Percentiles rank a stretch among this genome's conserved stretches.
Conservation (phyloP, 352 stramenopile species). For the Pythium sukuiense region DNA sequence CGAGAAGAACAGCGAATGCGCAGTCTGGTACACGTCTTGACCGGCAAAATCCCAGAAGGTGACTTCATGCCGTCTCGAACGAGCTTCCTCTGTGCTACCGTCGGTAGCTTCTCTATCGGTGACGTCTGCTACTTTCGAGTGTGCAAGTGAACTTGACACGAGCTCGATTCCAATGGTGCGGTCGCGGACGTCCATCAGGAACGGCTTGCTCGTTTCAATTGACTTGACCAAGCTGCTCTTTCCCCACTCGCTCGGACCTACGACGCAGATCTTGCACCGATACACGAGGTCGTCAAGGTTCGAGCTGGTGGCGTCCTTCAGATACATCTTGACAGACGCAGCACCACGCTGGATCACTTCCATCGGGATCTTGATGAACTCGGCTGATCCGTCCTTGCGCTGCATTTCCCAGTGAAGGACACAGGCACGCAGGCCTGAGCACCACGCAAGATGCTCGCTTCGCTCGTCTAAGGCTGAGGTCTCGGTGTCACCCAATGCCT, state of each 20-base stretch:
- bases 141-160: not conserved
- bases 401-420: conserved; percentile 8
- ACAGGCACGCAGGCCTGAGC: conserved; percentile 1
- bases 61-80: not conserved
- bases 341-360: conserved; percentile 29
- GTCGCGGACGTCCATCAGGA: not conserved
- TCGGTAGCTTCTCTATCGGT: no score
- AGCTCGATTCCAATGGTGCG: not conserved
- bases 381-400: not conserved
- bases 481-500: not conserved
- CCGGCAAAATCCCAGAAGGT: not conserved
- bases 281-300: conserved; percentile 10
- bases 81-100: not conserved
- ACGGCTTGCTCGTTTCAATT: conserved; percentile 16
- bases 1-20: not conserved
- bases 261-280: conserved; percentile 33
- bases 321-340: conserved; percentile 25
- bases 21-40: not conserved
- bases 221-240: conserved; percentile 41
- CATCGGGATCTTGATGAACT: conserved; percentile 4
- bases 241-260: conserved; percentile 34
- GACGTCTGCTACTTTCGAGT: no score
- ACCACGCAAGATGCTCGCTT: not conserved
- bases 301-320: conserved; percentile 6
- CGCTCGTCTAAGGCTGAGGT: no score